Percentiles rank a stretch among this genome's conserved stretches.
These are phyloP conservation scores for Fusarium oxysporum DNA, from an alignment of 2,329 filamentous ascomycete species.

Conservation along the genomic window DNA sequence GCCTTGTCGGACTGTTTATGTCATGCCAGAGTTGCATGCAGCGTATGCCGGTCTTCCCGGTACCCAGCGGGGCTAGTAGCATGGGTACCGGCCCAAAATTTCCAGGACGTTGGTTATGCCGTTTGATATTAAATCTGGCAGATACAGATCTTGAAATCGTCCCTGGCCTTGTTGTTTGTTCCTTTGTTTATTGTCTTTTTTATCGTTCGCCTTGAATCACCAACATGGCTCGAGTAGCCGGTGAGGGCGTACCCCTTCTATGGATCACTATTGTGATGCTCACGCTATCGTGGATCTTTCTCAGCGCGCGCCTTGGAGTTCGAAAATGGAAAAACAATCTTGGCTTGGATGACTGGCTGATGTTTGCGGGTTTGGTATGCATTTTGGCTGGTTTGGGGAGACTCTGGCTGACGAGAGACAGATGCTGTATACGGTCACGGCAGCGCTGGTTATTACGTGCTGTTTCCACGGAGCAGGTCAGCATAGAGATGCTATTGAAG, in stretches of 20 bases:
- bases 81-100: neutral
- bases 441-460: slow-evolving; percentile 30
- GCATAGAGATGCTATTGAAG: neutral
- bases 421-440: slow-evolving; percentile 33
- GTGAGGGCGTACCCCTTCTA: slow-evolving; percentile 29
- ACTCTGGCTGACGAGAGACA: neutral
- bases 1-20: neutral
- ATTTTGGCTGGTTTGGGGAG: fast-evolving
- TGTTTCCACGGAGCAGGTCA: slow-evolving; percentile 37
- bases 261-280: slow-evolving; percentile 34
- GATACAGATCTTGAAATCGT: neutral
- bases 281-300: slow-evolving; percentile 24
- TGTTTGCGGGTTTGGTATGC: slow-evolving; percentile 34
- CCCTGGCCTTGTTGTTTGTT: neutral
- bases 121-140: neutral
- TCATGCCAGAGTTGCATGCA: neutral
- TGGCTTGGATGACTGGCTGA: slow-evolving; percentile 40
- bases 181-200: neutral
- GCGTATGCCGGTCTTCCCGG: neutral
- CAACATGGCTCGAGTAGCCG: slow-evolving; percentile 24
- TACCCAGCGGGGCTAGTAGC: neutral
- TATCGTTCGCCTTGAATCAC: neutral
- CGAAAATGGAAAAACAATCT: slow-evolving; percentile 32
- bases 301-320: slow-evolving; percentile 9
- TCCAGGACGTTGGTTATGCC: neutral